Conservation (phyloP, 2,329 filamentous ascomycete species). For the Penicillium sp. region DNA sequence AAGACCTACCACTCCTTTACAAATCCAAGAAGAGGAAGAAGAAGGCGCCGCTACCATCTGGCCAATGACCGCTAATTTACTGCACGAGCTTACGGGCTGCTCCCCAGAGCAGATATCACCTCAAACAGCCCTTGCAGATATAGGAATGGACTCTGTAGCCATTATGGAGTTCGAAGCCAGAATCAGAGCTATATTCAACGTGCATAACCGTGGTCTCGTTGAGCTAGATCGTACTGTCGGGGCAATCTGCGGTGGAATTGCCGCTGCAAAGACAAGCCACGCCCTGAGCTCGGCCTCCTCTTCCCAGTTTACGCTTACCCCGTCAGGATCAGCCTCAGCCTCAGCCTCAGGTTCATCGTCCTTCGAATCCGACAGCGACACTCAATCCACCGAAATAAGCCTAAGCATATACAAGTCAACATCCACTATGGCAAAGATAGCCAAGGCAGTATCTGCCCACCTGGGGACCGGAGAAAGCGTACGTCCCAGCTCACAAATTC, state of each 20-base stretch:
- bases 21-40: neutral
- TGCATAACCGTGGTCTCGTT: neutral
- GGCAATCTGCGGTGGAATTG: neutral
- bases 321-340: neutral
- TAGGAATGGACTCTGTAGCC: conserved; percentile 2
- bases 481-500: neutral
- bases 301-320: neutral
- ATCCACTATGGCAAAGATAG: neutral
- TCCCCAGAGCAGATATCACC: neutral
- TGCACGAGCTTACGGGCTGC: conserved; percentile 4
- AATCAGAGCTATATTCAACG: conserved; percentile 1
- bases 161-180: neutral
- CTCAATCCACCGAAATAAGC: neutral
- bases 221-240: neutral
- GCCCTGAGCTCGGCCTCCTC: neutral
- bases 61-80: neutral
- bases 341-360: neutral
- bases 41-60: neutral
- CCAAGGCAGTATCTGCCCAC: neutral
- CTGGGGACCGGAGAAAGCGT: neutral
- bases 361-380: neutral
- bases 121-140: neutral
- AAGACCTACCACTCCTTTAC: neutral
- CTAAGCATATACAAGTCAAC: neutral
- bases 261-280: neutral